Percentiles rank a stretch among this genome's conserved stretches.
These are phyloP conservation scores for Fusarium phyllophilum DNA, from an alignment of 2,329 filamentous ascomycete genomes.

Conservation along the genomic window DNA sequence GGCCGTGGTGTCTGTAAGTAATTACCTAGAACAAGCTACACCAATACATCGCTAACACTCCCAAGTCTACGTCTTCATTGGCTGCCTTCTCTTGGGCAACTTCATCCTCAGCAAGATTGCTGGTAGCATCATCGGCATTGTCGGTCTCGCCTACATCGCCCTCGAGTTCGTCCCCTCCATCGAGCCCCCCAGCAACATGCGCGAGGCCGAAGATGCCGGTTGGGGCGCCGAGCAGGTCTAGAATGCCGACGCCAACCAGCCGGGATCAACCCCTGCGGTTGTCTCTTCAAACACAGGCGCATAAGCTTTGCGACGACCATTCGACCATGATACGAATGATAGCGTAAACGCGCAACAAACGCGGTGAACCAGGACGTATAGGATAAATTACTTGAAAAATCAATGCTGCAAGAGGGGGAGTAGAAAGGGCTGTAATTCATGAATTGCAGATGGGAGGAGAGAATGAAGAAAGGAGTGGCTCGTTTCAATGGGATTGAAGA, in stretches of 20 bases:
- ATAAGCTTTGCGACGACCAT: slow-evolving; percentile 12
- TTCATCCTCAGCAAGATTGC: slow-evolving; percentile 76
- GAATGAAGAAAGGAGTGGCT: neutral
- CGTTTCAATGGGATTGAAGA: slow-evolving; percentile 12
- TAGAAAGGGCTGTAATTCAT: slow-evolving; percentile 15
- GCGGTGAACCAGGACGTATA: slow-evolving; percentile 21
- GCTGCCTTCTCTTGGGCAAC: slow-evolving; percentile 81
- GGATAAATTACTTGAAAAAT: neutral
- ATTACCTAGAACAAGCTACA: neutral
- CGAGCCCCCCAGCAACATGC: slow-evolving; percentile 84
- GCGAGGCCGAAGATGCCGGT: slow-evolving; percentile 74
- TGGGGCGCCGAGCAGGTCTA: slow-evolving; percentile 84
- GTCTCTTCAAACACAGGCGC: slow-evolving; percentile 13
- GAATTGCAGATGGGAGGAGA: slow-evolving; percentile 15
- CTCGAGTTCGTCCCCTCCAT: slow-evolving; percentile 83
- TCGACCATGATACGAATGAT: slow-evolving; percentile 6
- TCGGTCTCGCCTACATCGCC: slow-evolving; percentile 80
- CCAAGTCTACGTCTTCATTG: slow-evolving; percentile 95
- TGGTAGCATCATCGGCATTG: slow-evolving; percentile 79
- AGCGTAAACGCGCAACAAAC: slow-evolving; percentile 19
- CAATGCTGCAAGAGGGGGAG: slow-evolving; percentile 15
- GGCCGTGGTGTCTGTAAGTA: slow-evolving; percentile 92
- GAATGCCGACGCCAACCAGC: slow-evolving; percentile 23
- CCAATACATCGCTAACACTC: neutral
- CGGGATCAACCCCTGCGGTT: neutral